These are phyloP conservation scores for Penicillium hordei DNA, from an alignment of 2,329 filamentous ascomycete species.

Conservation along the genomic window DNA sequence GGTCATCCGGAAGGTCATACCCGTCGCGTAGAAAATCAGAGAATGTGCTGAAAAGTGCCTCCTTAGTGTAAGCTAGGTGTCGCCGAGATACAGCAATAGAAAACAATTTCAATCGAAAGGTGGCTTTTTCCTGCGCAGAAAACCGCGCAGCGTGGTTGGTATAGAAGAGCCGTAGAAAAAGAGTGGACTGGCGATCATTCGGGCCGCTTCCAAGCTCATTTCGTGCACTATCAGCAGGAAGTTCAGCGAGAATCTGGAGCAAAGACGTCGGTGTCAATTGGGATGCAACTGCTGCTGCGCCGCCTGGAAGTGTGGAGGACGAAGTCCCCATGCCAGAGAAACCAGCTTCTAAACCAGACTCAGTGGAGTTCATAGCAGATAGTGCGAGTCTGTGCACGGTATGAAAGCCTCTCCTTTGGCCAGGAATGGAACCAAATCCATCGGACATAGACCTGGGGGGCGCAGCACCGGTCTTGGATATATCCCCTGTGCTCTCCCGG, in stretches of 20 bases:
- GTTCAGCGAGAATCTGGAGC: slow-evolving; percentile 29
- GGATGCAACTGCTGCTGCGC: slow-evolving; percentile 5
- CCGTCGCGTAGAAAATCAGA: slow-evolving; percentile 36
- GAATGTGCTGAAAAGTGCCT: slow-evolving; percentile 35
- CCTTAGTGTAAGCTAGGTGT: slow-evolving; percentile 42
- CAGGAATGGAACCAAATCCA: slow-evolving; percentile 17
- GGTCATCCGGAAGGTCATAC: slow-evolving; percentile 34
- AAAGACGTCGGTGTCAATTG: slow-evolving; percentile 23
- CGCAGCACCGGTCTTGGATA: slow-evolving; percentile 21
- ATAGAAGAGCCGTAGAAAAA: slow-evolving; percentile 46
- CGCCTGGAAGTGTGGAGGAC: background rate
- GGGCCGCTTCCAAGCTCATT: slow-evolving; percentile 39
- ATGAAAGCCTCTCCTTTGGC: slow-evolving; percentile 33
- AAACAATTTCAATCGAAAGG: slow-evolving; percentile 38
- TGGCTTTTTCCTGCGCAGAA: slow-evolving; percentile 31
- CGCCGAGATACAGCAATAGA: slow-evolving; percentile 40
- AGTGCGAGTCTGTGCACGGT: slow-evolving; percentile 11
- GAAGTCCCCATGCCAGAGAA: background rate
- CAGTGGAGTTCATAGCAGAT: background rate
- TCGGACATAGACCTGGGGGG: slow-evolving; percentile 24
- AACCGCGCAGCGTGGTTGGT: slow-evolving; percentile 28
- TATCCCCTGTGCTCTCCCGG: slow-evolving; percentile 31
- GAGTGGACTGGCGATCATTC: slow-evolving; percentile 41
- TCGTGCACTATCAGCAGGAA: slow-evolving; percentile 34
- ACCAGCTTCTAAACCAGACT: background rate